These are phyloP conservation scores for Tolypocladium ophioglossoides DNA, from an alignment of 2,329 filamentous ascomycete genomes.

Conservation along the genomic window DNA sequence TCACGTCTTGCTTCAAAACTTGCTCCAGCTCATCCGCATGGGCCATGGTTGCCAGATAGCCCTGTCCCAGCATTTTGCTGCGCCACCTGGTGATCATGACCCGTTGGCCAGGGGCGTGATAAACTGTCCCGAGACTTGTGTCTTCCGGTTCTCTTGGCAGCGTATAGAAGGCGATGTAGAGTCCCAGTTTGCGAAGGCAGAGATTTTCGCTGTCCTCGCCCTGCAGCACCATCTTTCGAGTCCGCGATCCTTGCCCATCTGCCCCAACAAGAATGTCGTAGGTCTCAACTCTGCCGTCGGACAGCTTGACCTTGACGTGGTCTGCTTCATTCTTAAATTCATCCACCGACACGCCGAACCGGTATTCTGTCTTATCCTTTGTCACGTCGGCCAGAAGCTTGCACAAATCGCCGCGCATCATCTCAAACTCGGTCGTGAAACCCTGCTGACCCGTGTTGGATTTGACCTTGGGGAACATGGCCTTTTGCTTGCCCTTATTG, in stretches of 20 bases:
- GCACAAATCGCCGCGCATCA: constrained; percentile 42
- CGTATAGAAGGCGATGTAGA: too few relatives aligned
- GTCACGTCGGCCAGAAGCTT: constrained; percentile 27
- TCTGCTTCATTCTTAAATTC: constrained; percentile 11
- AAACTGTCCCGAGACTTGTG: constrained; percentile 8
- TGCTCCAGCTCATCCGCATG: constrained; percentile 10
- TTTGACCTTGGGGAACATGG: constrained; percentile 19
- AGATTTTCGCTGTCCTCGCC: constrained; percentile 3
- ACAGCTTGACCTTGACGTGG: constrained; percentile 5
- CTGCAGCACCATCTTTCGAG: constrained; percentile 4
- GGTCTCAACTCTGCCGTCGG: constrained; percentile 6
- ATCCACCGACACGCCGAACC: too few relatives aligned
- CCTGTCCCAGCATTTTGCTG: constrained; percentile 12
- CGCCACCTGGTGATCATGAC: constrained; percentile 19
- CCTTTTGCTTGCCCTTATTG: constrained; percentile 21
- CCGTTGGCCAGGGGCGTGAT: constrained; percentile 24
- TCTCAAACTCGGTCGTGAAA: constrained; percentile 40
- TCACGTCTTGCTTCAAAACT: constrained; percentile 9
- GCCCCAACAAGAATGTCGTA: constrained; percentile 9
- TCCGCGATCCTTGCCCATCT: constrained; percentile 8
- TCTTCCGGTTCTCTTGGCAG: too few relatives aligned
- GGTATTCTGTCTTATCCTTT: constrained; percentile 14
- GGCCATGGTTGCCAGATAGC: constrained; percentile 13
- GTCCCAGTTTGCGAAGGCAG: too few relatives aligned
- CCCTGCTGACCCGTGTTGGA: constrained; percentile 9